phyloP scores from a whole-genome alignment of 352 stramenopile species.

The Discostella stelligera region DNA sequence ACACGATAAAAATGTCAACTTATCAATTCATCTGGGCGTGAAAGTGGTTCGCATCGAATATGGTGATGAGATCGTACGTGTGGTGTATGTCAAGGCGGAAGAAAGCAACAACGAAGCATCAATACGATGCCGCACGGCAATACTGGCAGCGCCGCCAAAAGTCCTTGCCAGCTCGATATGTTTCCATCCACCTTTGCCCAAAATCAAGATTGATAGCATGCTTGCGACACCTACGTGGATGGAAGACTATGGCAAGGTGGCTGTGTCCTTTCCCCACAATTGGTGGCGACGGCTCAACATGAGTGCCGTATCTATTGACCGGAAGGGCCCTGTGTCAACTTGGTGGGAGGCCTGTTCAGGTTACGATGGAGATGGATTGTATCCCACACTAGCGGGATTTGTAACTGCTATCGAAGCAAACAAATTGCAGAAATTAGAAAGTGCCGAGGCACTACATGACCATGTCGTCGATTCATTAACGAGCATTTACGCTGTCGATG shows the following conservation, averaged over 20 bases:
- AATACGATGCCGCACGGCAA: slow-evolving; percentile 23
- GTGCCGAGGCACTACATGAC: slow-evolving; percentile 21
- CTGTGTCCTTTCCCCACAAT: slow-evolving; percentile 34
- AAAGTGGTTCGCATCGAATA: slow-evolving; percentile 25
- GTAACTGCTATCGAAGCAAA: slow-evolving; percentile 18
- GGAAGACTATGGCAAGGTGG: slow-evolving; percentile 38
- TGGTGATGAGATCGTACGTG: slow-evolving; percentile 3
- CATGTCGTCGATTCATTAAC: slow-evolving; percentile 23
- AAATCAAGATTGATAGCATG: slow-evolving; percentile 27
- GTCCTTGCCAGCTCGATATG: slow-evolving; percentile 19
- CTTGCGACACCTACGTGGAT: slow-evolving; percentile 41
- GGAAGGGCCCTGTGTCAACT: slow-evolving; percentile 13
- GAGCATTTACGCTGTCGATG: slow-evolving; percentile 26
- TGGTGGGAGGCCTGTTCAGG: slow-evolving; percentile 41
- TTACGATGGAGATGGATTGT: slow-evolving; percentile 13
- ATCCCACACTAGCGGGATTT: slow-evolving; percentile 30
- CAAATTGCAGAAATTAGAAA: slow-evolving; percentile 13
- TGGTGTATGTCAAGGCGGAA: background rate
- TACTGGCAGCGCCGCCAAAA: slow-evolving; percentile 34
- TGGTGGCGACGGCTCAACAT: slow-evolving; percentile 25
- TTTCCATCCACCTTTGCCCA: slow-evolving; percentile 25
- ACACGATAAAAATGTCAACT: background rate
- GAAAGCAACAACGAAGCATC: background rate
- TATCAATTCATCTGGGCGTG: slow-evolving; percentile 23
- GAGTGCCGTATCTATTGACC: slow-evolving; percentile 35